A percentile compares a stretch with the other conserved stretches of the same genome.
phyloP scores from a whole-genome alignment of 192 early-diverging fungal species.

The Thamnidium elegans region DNA sequence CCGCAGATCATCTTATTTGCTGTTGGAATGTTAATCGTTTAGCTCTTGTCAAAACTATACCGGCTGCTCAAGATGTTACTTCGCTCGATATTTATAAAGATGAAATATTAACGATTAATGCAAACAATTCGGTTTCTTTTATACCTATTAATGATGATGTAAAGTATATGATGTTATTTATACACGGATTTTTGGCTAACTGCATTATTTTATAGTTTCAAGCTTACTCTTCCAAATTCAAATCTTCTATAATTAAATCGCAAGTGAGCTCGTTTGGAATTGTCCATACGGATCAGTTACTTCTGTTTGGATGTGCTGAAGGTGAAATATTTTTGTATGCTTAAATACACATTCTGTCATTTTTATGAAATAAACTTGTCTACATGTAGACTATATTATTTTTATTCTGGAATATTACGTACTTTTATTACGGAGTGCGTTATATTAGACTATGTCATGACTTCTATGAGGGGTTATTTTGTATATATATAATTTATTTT shows the following conservation, averaged over 20 bases:
- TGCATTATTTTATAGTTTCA: conserved; percentile 38
- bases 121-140: conserved; percentile 57
- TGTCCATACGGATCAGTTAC: conserved; percentile 53
- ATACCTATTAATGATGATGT: conserved; percentile 60
- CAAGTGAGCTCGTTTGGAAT: conserved; percentile 50
- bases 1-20: conserved; percentile 54
- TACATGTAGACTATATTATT: too few relatives aligned
- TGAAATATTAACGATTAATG: conserved; percentile 55
- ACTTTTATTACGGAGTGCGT: too few relatives aligned
- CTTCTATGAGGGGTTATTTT: too few relatives aligned
- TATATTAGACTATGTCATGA: too few relatives aligned
- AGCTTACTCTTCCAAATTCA: conserved; percentile 59
- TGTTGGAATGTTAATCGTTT: conserved; percentile 52
- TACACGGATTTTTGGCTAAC: background rate
- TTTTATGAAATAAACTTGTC: too few relatives aligned
- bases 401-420: too few relatives aligned
- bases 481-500: too few relatives aligned
- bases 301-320: conserved; percentile 55
- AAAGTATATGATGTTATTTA: conserved; percentile 15
- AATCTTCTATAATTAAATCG: conserved; percentile 51
- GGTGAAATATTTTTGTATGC: conserved; percentile 60
- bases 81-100: conserved; percentile 60
- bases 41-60: conserved; percentile 51
- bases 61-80: conserved; percentile 44
- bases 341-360: conserved; percentile 7